Percentiles rank a stretch among this genome's conserved stretches.
These are phyloP conservation scores for Cicer bijugum DNA, from an alignment of 306 rosid species.

Conservation along the genomic window DNA sequence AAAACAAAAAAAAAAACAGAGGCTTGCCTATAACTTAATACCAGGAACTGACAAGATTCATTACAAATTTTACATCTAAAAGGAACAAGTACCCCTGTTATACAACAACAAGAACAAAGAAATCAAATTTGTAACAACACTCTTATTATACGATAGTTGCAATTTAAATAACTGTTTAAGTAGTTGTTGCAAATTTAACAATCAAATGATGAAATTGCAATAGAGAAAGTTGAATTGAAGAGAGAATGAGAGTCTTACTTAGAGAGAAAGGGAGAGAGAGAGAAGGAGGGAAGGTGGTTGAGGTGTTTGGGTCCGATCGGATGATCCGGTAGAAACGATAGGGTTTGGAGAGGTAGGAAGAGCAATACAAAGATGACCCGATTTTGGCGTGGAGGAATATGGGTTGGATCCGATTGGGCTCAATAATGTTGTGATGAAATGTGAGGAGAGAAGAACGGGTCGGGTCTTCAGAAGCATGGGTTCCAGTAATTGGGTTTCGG, in stretches of 20 bases:
- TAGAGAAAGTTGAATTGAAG: slow-evolving; percentile 6
- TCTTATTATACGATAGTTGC: not conserved
- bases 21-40: not conserved
- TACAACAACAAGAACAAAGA: not conserved
- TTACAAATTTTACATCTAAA: not conserved
- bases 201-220: slow-evolving; percentile 6
- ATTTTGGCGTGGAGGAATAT: not conserved
- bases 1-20: not conserved
- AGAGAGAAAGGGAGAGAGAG: slow-evolving; percentile 1
- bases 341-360: slow-evolving; percentile 19
- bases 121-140: not conserved
- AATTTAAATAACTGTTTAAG: not conserved
- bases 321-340: slow-evolving; percentile 20
- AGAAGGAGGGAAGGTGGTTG: not conserved
- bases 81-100: not conserved
- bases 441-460: not conserved
- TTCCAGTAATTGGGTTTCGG: not conserved
- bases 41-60: not conserved
- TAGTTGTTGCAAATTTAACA: not conserved
- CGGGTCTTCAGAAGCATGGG: not conserved
- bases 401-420: slow-evolving; percentile 27
- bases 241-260: not conserved
- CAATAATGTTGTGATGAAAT: not conserved
- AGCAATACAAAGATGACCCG: not conserved
- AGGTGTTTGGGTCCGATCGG: slow-evolving; percentile 18